These are phyloP conservation scores for Prunus armeniaca DNA, from an alignment of 306 rosid genomes.

Conservation along the genomic window DNA sequence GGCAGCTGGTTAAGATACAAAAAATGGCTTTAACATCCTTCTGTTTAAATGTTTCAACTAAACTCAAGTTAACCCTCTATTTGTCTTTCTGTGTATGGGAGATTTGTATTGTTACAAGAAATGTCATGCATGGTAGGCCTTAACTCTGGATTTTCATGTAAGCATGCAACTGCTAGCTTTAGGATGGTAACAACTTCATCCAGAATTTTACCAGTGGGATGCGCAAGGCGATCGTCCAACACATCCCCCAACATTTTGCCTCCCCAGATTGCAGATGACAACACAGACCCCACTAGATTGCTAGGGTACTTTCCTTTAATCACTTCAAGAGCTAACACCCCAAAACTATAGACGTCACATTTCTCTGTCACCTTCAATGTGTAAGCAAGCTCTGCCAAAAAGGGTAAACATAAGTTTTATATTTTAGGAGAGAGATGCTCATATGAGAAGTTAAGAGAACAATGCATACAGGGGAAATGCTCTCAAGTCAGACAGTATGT, in stretches of 20 bases:
- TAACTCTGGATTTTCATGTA: constrained; percentile 11
- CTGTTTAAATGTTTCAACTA: not conserved
- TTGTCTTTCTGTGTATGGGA: not conserved
- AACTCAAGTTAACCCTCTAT: not conserved
- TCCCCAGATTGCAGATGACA: constrained; percentile 3
- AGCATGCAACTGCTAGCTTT: constrained; percentile 22
- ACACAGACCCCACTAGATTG: constrained; percentile 1
- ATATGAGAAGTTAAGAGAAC: not conserved
- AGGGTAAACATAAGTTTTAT: not conserved
- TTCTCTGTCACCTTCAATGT: constrained; percentile 28
- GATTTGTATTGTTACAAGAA: constrained; percentile 3
- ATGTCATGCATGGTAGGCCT: constrained; percentile 24
- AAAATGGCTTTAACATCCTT: too few species aligned
- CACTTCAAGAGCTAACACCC: constrained; percentile 27
- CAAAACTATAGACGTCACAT: constrained; percentile 34
- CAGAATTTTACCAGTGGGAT: constrained; percentile 11
- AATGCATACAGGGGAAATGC: too few species aligned
- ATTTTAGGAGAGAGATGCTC: not conserved
- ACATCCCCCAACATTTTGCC: constrained; percentile 6
- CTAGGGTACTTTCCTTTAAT: constrained; percentile 29
- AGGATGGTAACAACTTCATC: constrained; percentile 10
- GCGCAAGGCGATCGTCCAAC: constrained; percentile 25
- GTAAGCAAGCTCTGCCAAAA: constrained; percentile 32
- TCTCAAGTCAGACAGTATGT: not conserved
- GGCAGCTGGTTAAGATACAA: too few species aligned